Percentiles rank a stretch among this genome's conserved stretches.
Evolutionary conservation across 164 flowering plant species (phyloP).

Genomic region (Aristolochia fimbriata): DNA sequence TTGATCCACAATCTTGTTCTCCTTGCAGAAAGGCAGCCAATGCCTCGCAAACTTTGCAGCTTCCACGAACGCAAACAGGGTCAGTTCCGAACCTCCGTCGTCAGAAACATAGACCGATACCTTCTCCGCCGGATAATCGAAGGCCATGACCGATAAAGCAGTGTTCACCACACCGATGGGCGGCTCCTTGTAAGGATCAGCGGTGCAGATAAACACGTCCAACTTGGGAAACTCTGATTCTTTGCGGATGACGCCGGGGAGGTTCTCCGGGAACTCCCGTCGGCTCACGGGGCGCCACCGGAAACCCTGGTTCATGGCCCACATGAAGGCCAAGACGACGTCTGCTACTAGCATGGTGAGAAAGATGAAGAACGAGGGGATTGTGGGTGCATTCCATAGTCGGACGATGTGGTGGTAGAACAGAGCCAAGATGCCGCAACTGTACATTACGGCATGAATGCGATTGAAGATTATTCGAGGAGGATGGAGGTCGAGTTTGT

Average conservation of each 20-base stretch:
- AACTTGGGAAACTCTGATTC: conserved; percentile 11
- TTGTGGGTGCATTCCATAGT: conserved; percentile 5
- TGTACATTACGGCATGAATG: conserved; percentile 28
- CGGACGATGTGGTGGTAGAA: conserved; percentile 18
- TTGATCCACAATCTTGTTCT: conserved; percentile 8
- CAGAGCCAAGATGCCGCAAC: conserved; percentile 26
- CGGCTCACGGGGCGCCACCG: conserved; percentile 18
- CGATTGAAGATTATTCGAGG: conserved; percentile 37
- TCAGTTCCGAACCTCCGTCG: conserved; percentile 24
- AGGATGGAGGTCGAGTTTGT: conserved; percentile 19
- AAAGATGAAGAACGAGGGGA: conserved; percentile 3
- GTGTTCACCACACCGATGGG: conserved; percentile 19
- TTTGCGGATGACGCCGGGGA: conserved; percentile 1
- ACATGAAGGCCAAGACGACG: conserved; percentile 15
- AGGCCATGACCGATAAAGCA: conserved; percentile 21
- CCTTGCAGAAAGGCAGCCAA: conserved; percentile 23
- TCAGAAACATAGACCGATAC: conserved; percentile 24
- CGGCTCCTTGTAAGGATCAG: conserved; percentile 28
- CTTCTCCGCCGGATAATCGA: conserved; percentile 20
- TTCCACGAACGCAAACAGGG: conserved; percentile 27
- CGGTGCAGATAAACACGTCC: conserved; percentile 30
- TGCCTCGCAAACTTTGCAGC: conserved; percentile 19
- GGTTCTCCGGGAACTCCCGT: conserved; percentile 15
- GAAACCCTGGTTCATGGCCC: conserved; percentile 12
- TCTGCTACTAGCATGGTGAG: conserved; percentile 13